Conservation (phyloP, 2,329 filamentous ascomycete genomes). For the Setomelanomma holmii region DNA sequence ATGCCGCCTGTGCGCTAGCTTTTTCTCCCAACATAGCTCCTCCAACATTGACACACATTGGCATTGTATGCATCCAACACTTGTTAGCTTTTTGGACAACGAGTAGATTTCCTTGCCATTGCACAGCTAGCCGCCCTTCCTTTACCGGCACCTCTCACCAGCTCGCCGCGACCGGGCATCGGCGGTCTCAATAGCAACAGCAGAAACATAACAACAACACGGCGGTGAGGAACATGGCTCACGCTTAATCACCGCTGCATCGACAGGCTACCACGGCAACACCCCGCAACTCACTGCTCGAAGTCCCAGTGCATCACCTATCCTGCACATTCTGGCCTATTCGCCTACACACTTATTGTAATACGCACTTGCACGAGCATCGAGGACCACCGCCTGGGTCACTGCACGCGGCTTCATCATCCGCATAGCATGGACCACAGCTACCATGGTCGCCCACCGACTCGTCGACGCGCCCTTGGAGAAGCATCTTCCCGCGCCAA, state of each 20-base stretch:
- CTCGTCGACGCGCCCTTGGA: slow-evolving; percentile 40
- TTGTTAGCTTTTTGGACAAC: slow-evolving; percentile 43
- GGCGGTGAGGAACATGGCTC: slow-evolving; percentile 22
- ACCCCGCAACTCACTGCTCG: slow-evolving; percentile 25
- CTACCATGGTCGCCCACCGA: slow-evolving; percentile 40
- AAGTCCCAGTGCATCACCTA: slow-evolving; percentile 29
- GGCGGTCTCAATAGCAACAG: slow-evolving; percentile 26
- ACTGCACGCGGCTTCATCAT: slow-evolving; percentile 7
- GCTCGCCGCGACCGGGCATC: slow-evolving; percentile 22
- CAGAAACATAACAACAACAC: slow-evolving; percentile 28
- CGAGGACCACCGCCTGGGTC: slow-evolving; percentile 10
- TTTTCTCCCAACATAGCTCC: slow-evolving; percentile 12
- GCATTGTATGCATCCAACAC: slow-evolving; percentile 42
- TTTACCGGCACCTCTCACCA: slow-evolving; percentile 34
- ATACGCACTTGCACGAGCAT: slow-evolving; percentile 10
- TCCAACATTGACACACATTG: slow-evolving; percentile 15
- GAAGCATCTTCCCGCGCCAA: slow-evolving; percentile 46
- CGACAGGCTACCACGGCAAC: slow-evolving; percentile 14
- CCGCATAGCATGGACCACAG: slow-evolving; percentile 37
- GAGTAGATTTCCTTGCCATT: slow-evolving; percentile 32
- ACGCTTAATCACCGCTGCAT: slow-evolving; percentile 10
- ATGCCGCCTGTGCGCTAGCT: slow-evolving; percentile 29
- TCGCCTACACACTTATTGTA: slow-evolving; percentile 16
- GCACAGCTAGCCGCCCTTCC: slow-evolving; percentile 36
- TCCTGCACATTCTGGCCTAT: slow-evolving; percentile 28